These are phyloP conservation scores for Corynascus novoguineensis DNA, from an alignment of 495 filamentous ascomycete genomes.

Conservation along the genomic window DNA sequence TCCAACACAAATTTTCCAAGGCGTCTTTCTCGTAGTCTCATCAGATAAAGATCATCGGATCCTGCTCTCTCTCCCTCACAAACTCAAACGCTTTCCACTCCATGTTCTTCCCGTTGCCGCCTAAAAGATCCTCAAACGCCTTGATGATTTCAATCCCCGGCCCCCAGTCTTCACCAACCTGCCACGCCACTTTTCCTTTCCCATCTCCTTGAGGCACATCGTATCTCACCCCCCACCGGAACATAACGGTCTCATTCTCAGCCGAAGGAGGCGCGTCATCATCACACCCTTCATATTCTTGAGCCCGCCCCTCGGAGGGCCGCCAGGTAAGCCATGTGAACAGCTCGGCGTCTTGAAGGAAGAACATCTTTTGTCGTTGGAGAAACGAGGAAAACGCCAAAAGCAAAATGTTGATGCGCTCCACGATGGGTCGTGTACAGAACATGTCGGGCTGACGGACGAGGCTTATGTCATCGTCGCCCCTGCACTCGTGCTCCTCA, in stretches of 20 bases:
- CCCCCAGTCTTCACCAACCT: conserved; percentile 17
- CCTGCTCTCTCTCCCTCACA: background rate
- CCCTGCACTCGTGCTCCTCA: conserved; percentile 22
- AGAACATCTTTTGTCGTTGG: background rate
- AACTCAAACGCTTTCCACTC: background rate
- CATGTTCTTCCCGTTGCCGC: conserved; percentile 7
- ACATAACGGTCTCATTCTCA: background rate
- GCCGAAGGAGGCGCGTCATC: conserved; percentile 1
- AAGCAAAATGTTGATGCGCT: background rate
- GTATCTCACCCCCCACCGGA: conserved; percentile 18
- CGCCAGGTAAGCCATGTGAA: conserved; percentile 1
- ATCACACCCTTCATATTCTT: conserved; percentile 1
- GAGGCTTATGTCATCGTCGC: background rate
- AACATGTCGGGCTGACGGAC: background rate
- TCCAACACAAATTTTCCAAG: too few relatives aligned
- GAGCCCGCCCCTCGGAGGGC: background rate
- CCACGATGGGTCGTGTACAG: background rate
- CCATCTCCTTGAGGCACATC: background rate
- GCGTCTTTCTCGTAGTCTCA: too few relatives aligned
- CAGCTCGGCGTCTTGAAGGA: background rate
- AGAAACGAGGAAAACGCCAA: background rate
- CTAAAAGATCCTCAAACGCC: conserved; percentile 15
- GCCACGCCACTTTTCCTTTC: conserved; percentile 17
- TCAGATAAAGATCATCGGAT: background rate
- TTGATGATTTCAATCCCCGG: conserved; percentile 6